phyloP scores from a whole-genome alignment of 441 rosid species.

The Pelargonium myrrhifolium region DNA sequence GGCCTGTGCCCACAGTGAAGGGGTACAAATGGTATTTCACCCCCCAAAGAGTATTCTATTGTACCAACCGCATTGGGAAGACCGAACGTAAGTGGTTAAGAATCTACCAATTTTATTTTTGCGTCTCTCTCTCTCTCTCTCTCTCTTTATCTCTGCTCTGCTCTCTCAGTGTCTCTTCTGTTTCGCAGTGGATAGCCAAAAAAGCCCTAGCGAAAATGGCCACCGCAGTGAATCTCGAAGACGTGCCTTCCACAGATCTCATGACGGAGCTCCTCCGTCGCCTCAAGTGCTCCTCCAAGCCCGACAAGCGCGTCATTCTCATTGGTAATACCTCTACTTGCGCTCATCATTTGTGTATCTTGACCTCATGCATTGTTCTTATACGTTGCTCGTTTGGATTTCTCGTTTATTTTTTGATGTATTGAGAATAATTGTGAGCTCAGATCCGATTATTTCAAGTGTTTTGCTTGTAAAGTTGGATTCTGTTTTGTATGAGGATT shows the following conservation, averaged over 20 bases:
- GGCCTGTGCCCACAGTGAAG: neutral
- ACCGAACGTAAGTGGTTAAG: neutral
- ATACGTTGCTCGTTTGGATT: neutral
- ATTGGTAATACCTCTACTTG: slow-evolving; percentile 22
- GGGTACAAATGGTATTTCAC: neutral
- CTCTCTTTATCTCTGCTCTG: neutral
- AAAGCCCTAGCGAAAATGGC: slow-evolving; percentile 25
- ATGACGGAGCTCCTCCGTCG: slow-evolving; percentile 60
- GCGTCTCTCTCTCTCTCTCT: neutral
- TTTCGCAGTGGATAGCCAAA: neutral
- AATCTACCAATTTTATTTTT: neutral
- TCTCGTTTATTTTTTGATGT: neutral
- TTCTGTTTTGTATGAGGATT: neutral
- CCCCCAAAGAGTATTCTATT: too few species aligned
- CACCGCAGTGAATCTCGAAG: slow-evolving; percentile 34
- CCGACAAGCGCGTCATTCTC: slow-evolving; percentile 58
- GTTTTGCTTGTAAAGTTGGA: neutral
- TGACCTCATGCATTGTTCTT: neutral
- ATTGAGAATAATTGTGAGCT: neutral
- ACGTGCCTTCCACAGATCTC: slow-evolving; percentile 50
- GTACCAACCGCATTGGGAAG: neutral
- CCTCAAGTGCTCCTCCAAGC: slow-evolving; percentile 47
- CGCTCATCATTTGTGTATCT: neutral
- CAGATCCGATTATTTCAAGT: neutral
- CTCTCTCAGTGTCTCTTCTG: too few species aligned